Conservation (phyloP, 2,329 filamentous ascomycete genomes). For the Bipolaris sorokiniana region DNA sequence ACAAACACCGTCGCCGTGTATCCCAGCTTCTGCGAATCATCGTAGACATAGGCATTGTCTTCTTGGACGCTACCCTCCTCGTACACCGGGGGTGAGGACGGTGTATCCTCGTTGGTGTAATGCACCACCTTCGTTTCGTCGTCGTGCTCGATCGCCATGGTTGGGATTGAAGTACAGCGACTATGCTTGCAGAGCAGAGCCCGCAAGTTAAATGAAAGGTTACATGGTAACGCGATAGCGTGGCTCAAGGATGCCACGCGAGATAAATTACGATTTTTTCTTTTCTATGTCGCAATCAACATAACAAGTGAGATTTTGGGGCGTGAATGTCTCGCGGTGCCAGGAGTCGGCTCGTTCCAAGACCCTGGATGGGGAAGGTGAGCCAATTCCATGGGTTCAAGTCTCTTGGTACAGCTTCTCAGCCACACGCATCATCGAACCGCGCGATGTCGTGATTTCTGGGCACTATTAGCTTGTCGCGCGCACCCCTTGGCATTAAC, state of each 20-base stretch:
- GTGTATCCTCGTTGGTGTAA: constrained; percentile 19
- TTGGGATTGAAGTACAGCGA: not conserved
- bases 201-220: constrained; percentile 8
- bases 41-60: constrained; percentile 42
- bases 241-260: constrained; percentile 6
- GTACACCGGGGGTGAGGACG: constrained; percentile 23
- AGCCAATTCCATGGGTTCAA: constrained; percentile 20
- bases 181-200: not conserved
- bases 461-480: constrained; percentile 27
- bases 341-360: constrained; percentile 19
- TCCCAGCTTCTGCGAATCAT: constrained; percentile 43
- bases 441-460: constrained; percentile 36
- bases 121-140: constrained; percentile 30
- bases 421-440: constrained; percentile 21
- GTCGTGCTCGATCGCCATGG: constrained; percentile 32
- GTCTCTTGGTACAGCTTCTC: constrained; percentile 29
- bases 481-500: constrained; percentile 11
- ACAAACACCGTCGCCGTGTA: constrained; percentile 45
- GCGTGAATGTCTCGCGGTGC: constrained; percentile 35
- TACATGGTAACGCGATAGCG: constrained; percentile 33
- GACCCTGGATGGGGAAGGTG: constrained; percentile 38
- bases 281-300: constrained; percentile 35
- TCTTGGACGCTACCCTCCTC: constrained; percentile 37
- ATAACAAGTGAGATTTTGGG: constrained; percentile 29
- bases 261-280: constrained; percentile 12